These are phyloP conservation scores for Bolboschoenus planiculmis DNA, from an alignment of 176 grass and related monocot genomes.

Conservation along the genomic window DNA sequence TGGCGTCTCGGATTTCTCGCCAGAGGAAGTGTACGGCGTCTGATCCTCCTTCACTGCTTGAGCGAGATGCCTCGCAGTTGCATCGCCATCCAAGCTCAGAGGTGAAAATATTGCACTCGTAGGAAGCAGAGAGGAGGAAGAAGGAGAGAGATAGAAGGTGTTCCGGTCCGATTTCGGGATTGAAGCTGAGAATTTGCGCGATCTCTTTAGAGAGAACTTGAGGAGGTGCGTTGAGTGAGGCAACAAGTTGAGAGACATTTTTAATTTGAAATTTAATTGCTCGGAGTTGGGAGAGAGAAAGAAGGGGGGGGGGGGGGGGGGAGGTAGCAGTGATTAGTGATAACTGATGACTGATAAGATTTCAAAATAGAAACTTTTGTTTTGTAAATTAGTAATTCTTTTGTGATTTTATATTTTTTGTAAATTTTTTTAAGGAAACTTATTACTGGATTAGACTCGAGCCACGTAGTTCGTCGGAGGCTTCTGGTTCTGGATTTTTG, in stretches of 20 bases:
- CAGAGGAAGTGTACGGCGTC: slow-evolving; percentile 1
- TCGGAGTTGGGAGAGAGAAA: neutral
- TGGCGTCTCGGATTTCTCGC: slow-evolving; percentile 1
- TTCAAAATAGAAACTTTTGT: neutral
- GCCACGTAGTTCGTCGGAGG: neutral
- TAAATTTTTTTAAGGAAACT: too few relatives aligned
- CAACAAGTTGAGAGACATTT: slow-evolving; percentile 7
- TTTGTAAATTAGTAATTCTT: neutral
- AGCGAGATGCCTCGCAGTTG: neutral
- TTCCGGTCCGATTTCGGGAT: neutral
- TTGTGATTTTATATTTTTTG: neutral
- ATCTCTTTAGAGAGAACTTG: slow-evolving; percentile 1
- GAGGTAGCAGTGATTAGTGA: neutral
- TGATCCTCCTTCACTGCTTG: slow-evolving; percentile 36
- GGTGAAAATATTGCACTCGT: neutral
- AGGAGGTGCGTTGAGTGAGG: slow-evolving; percentile 1
- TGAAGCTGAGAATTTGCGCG: neutral
- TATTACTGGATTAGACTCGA: neutral
- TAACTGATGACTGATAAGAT: neutral
- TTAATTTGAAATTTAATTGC: neutral
- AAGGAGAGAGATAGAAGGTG: neutral
- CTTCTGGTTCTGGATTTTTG: neutral
- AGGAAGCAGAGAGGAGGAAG: neutral
- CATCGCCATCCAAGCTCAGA: neutral
- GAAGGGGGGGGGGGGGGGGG: neutral